Evolutionary conservation across 78 protist species (phyloP), one percentile per base, ranked within the genome.

Genomic region (Speleostelium caveatum): DNA sequence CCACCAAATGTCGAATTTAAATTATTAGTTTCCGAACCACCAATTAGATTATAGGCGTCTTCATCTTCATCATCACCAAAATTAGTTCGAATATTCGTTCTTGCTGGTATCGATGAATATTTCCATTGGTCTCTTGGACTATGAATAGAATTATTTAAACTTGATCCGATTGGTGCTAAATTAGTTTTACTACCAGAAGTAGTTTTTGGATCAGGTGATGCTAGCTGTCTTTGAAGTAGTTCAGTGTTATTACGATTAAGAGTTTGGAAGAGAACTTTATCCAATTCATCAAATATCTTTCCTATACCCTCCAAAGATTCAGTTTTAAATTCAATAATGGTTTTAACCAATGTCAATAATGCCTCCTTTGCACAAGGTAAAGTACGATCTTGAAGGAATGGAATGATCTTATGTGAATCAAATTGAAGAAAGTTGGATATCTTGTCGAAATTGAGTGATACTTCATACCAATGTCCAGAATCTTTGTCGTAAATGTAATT

Each of bases 341-440:
- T 73, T 55, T 68, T 86, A 26, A 86, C 66, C 42, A 68, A 56
- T 32, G 65, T 36, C 2, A 86, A 39, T 5, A 86, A 26, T 8
- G 86, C 86, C 3, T 36, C 17, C 39, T 86, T 86, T 1, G 86
- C 93, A 32, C 63, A 49, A 21, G 58, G 38, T 2, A 66, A 16
- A 1, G 91, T 68, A 45, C 91, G 67, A 21, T 65, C 58, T 42
- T 83, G 91, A 30, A 83, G 79, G 24, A 83, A 83, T 4, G 91
- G 91, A 7, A 83, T 83, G 0, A 73, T 83, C 75, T 83, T 83
- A 28, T 83, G 73, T 3, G 79, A 26, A 56, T 83, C 91, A 19
- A 83, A 73, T 58, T 83, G 91, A 63, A 86, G 55, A 58, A 75
- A 75, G 55, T 86, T 65, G 7, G 87, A 72, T 28, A 86, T 41